Base-by-base conservation (phyloP, 129 eudicot genomes). In the Rutidosis leptorrhynchoides region DNA sequence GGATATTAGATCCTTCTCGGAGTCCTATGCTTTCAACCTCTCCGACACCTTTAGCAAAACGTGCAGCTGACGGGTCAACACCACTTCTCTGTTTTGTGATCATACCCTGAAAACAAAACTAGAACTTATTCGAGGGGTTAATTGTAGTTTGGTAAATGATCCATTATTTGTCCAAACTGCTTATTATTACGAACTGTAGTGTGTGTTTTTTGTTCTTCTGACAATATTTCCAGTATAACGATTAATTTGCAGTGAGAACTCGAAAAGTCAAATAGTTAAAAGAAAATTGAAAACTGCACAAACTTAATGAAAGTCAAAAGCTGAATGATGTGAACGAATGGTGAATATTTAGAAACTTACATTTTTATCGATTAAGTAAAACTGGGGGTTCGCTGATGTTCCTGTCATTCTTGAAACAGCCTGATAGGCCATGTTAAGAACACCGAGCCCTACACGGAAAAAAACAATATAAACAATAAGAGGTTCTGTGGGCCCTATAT, bases 361-460 rank as follows among this genome's bases (percentile, higher is more conserved):
- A 78, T 94, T 79, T 84, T 94, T 94, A 80, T 94, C 99, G 55
- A 94, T 87, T 4, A 94, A 88, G 83, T 79, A 94, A 79, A 94
- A 94, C 73, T 94, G 99, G 49, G 90, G 97, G 58, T 89, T 80
- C 42, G 88, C 95, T 22, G 68, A 62, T 48, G 85, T 77, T 70
- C 99, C 99, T 25, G 93, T 74, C 77, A 89, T 83, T 78, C 95
- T 81, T 64, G 90, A 81, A 70, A 83, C 97, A 67, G 94, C 97
- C 78, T 86, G 88, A 63, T 88, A 60, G 30, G 97, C 99, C 93
- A 84, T 84, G 27, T 89, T 86, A 67, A 94, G 93, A 67, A 89
- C 99, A 79, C 99, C 99, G 72, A 94, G 95, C 84, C 99, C 99
- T 70, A 97, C 99, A 89, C 99, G 89, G 95, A 64, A 81, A 64